Base-by-base conservation (phyloP, 768 basidiomycete genomes). In the Galerina sulciceps region DNA sequence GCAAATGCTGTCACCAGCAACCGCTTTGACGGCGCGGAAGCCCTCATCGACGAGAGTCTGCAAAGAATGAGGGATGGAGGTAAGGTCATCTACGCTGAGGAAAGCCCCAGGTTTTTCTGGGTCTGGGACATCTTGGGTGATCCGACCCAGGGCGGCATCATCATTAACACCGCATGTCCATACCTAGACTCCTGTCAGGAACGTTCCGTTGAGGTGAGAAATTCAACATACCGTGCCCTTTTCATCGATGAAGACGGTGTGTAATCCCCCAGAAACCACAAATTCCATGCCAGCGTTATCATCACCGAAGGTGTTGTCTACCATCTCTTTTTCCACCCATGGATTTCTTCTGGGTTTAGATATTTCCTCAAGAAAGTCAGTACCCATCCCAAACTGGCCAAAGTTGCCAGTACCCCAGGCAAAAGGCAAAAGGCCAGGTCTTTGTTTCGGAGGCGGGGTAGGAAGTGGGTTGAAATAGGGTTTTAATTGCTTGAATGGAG, bases 311-410 rank as follows among this genome's bases (percentile, higher is more conserved):
- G 78, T 79, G 10, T 87, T 91, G 42, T 87, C 79, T 57, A 83
- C 76, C 13, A 94, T 91, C 72, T 89, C 84, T 67, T 87, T 77
- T 65, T 94, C 88, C 20, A 92, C 81, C 88, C 90, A 93, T 0
- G 73, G 60, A 70, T 93, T 94, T 56, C 87, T 83, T 67, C 83
- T 88, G 9, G 95, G 95, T 62, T 88, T 89, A 53, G 81, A 75
- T 55, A 90, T 81, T 72, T 96, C 93, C 57, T 79, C 86, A 34
- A 94, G 76, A 48, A 76, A 69, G 62, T 88, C 85, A 4, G 86
- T 85, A 37, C 96, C 96, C 79, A 96, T 85, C 34, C 96, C 97
- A 67, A 97, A 90, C 73, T 99, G 96, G 31, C 95, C 96, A 76
- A 94, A 94, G 73, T 96, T 95, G 23, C 94, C 95, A 10, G 89